Percentiles rank a stretch among this genome's conserved stretches.
phyloP scores from a whole-genome alignment of 257 asterid species.

The Solanum stenotomum region DNA sequence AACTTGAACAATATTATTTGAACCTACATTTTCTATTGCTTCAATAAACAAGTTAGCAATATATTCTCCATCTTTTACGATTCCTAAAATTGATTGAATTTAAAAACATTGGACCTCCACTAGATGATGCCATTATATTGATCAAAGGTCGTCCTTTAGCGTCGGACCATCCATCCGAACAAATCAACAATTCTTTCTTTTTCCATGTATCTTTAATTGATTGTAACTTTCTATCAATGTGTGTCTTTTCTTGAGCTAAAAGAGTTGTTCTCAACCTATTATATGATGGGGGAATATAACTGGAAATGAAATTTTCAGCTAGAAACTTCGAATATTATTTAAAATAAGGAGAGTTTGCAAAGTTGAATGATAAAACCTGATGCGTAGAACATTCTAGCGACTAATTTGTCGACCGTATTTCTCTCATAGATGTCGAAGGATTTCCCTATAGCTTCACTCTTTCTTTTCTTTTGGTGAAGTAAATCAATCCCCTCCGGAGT shows the following conservation, averaged over 20 bases:
- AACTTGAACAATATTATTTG: neutral
- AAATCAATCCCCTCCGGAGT: neutral
- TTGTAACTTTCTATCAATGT: too few species aligned
- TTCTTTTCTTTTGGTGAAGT: neutral
- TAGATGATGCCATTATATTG: neutral
- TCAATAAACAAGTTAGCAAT: neutral
- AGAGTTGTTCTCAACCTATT: too few species aligned
- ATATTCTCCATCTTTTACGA: neutral
- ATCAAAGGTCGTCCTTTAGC: too few species aligned
- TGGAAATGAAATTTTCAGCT: too few species aligned
- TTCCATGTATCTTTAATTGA: too few species aligned
- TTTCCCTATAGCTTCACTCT: neutral
- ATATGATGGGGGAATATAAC: too few species aligned
- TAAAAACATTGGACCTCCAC: neutral
- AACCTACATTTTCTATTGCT: neutral
- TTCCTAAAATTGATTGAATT: neutral
- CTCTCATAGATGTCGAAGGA: neutral
- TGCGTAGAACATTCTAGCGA: neutral
- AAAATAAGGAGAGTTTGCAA: neutral
- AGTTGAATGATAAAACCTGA: neutral
- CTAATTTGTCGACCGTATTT: neutral
- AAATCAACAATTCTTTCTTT: too few species aligned
- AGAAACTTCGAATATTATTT: neutral
- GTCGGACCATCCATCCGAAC: too few species aligned
- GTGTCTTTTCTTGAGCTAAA: too few species aligned